phyloP scores from a whole-genome alignment of 2,329 filamentous ascomycete species.

The Stemphylium lycopersici region DNA sequence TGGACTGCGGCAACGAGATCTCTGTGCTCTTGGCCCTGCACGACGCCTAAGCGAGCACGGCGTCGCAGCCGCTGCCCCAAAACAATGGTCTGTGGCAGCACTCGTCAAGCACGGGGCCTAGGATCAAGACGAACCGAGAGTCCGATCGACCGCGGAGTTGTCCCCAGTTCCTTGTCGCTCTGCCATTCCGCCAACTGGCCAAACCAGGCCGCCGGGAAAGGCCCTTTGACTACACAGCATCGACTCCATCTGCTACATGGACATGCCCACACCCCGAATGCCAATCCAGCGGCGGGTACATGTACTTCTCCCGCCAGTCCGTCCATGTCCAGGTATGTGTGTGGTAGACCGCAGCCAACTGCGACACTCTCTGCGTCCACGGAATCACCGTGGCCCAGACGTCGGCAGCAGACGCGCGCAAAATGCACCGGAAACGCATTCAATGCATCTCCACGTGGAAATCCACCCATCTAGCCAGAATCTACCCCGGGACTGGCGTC shows the following conservation, averaged over 20 bases:
- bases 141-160: constrained; percentile 35
- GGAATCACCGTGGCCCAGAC: constrained; percentile 1
- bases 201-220: constrained; percentile 42
- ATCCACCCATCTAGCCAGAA: constrained; percentile 33
- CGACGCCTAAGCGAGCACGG: constrained; percentile 20
- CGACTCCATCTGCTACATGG: background rate
- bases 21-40: constrained; percentile 26
- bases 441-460: constrained; percentile 42
- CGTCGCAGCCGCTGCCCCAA: constrained; percentile 35
- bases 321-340: background rate
- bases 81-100: constrained; percentile 29
- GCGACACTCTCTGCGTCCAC: constrained; percentile 4
- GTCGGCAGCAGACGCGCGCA: constrained; percentile 30
- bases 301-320: no score
- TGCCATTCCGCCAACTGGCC: constrained; percentile 22
- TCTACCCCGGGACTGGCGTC: constrained; percentile 30
- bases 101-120: constrained; percentile 8
- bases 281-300: no score
- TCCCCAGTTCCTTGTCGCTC: constrained; percentile 34
- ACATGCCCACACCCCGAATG: no score
- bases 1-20: constrained; percentile 38
- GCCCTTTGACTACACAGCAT: constrained; percentile 8
- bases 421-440: constrained; percentile 19
- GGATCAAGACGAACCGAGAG: constrained; percentile 19
- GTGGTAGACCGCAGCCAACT: constrained; percentile 1